Evolutionary conservation across 169 alveolate species (phyloP), one percentile per base, ranked within the genome.

Genomic region (Sarcocystis neurona): DNA sequence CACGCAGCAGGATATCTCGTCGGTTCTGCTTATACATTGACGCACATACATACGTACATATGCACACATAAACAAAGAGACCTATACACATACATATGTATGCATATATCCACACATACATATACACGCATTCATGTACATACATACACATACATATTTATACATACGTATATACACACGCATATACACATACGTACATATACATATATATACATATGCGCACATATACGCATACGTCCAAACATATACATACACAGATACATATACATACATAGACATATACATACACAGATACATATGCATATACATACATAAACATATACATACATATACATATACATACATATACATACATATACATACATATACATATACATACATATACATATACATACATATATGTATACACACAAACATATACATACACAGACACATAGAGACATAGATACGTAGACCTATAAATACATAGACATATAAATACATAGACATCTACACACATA

Each of bases 341-440:
- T 53, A 12, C 23, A 53, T 53, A 12, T 53, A 53, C 66, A 53
- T 53, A 66, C 12, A 10, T 30, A 66, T 66, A 10, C 77, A 30
- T 6, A 8, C 8, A 66, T 30, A 66, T 6, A 34, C 30, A 66
- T 30, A 27, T 27, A 30, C n/a, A 66, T 20, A 27, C n/a, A 66
- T 66, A 66, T 66, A 66, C 8, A 66, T 66, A 66, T 66, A 66
- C n/a, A 66, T 77, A 77, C n/a, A 77, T 77, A 50, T 77, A 77
- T 77, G 63, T 50, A 66, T 66, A 66, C n/a, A 66, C n/a, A 66
- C 30, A 8, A 6, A 27, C n/a, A 66, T 20, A 66, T 15, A 66
- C 12, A 66, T 30, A 66, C 43, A 66, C 30, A 50, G 10, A 66
- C 10, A 66, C 43, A 66, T 66, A 66, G 10, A 30, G 10, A 66